These are phyloP conservation scores for Gnaphalium uliginosum DNA, from an alignment of 129 eudicot genomes.

Conservation along the genomic window DNA sequence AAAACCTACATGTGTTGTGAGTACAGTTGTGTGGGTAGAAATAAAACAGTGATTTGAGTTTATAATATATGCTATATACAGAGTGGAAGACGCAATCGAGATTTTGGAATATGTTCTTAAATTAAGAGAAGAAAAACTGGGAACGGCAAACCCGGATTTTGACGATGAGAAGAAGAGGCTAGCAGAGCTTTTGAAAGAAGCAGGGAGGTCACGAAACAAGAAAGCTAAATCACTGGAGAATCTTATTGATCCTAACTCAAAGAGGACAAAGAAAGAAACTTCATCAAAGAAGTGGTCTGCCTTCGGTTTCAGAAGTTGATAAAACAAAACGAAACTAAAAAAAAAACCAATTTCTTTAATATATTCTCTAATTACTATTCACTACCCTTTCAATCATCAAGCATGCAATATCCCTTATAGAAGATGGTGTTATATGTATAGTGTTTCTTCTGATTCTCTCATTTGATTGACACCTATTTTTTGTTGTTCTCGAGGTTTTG, in stretches of 20 bases:
- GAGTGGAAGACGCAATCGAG: conserved; percentile 97
- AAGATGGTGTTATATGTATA: conserved; percentile 58
- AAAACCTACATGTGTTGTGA: neutral
- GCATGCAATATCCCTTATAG: conserved; percentile 41
- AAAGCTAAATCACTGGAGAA: conserved; percentile 95
- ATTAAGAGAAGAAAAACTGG: conserved; percentile 94
- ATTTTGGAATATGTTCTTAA: conserved; percentile 88
- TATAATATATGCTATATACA: conserved; percentile 24
- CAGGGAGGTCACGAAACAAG: conserved; percentile 84
- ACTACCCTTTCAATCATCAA: conserved; percentile 14
- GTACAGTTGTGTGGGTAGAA: neutral
- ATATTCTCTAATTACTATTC: conserved; percentile 32
- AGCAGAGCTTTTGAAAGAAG: conserved; percentile 92
- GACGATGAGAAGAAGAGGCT: conserved; percentile 93
- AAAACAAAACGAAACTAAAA: conserved; percentile 1
- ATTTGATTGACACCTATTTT: conserved; percentile 28
- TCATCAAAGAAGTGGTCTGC: conserved; percentile 92
- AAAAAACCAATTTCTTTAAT: conserved; percentile 11
- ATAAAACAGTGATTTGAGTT: neutral
- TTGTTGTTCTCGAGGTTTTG: conserved; percentile 22
- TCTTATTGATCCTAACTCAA: conserved; percentile 87
- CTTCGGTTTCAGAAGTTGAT: conserved; percentile 83
- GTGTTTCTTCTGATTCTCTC: conserved; percentile 36
- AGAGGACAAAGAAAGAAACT: conserved; percentile 82
- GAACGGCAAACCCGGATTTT: conserved; percentile 96